phyloP scores from a whole-genome alignment of 106 monocot genomes.

The Ottelia alismoides region DNA sequence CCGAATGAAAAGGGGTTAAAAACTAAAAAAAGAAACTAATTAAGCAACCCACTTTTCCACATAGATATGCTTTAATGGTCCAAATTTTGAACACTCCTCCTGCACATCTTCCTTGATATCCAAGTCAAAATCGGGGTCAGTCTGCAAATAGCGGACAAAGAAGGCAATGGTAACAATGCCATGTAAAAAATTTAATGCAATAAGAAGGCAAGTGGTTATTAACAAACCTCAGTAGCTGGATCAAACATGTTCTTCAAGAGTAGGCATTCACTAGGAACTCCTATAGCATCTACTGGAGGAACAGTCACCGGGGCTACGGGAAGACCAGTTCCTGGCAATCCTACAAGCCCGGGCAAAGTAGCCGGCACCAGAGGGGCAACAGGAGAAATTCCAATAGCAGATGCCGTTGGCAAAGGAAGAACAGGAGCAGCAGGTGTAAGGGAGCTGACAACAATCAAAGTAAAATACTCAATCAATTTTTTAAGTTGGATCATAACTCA shows the following conservation, averaged over 20 bases:
- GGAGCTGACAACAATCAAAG: conserved; percentile 8
- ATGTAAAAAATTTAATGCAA: too few species aligned
- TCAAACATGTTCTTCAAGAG: conserved; percentile 98
- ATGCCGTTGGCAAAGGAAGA: conserved; percentile 17
- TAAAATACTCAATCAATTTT: too few species aligned
- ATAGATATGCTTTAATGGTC: conserved; percentile 67
- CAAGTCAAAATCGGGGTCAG: conserved; percentile 89
- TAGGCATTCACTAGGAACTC: conserved; percentile 71
- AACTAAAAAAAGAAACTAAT: too few species aligned
- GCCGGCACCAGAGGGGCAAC: conserved; percentile 15
- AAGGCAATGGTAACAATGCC: too few species aligned
- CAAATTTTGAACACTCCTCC: conserved; percentile 91
- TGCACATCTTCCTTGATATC: conserved; percentile 95
- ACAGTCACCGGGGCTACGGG: conserved; percentile 6
- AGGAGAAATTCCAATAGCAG: conserved; percentile 42
- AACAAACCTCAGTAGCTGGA: conserved; percentile 67
- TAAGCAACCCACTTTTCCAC: conserved; percentile 86
- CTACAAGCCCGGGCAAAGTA: conserved; percentile 13
- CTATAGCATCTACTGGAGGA: conserved; percentile 22
- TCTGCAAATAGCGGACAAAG: too few species aligned
- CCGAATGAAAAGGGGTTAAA: too few species aligned
- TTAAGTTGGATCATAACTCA: too few species aligned
- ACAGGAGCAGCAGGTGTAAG: conserved; percentile 9
- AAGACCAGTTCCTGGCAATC: conserved; percentile 9
- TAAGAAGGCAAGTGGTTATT: too few species aligned